Conservation (phyloP, 2,329 filamentous ascomycete species). For the Septoria linicola region DNA sequence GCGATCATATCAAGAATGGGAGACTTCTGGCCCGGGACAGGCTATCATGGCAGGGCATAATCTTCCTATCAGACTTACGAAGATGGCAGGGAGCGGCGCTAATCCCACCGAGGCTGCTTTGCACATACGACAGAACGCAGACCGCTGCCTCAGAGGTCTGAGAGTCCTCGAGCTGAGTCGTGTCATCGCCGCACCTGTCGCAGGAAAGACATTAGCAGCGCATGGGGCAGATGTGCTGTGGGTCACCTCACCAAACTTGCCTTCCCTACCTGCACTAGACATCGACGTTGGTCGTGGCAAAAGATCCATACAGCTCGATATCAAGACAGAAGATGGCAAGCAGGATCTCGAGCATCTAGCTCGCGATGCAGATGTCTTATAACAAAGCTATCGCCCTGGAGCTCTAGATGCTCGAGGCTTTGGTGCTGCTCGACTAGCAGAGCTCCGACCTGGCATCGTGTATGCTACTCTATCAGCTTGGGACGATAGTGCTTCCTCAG, state of each 20-base stretch:
- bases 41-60: slow-evolving; percentile 45
- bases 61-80: slow-evolving; percentile 49
- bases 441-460: slow-evolving; percentile 48
- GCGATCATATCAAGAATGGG: slow-evolving; percentile 54
- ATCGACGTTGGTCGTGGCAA: slow-evolving; percentile 33
- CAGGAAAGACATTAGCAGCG: slow-evolving; percentile 33
- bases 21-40: slow-evolving; percentile 48
- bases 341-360: slow-evolving; percentile 36
- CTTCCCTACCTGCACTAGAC: slow-evolving; percentile 31
- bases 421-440: slow-evolving; percentile 40
- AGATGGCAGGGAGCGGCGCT: slow-evolving; percentile 28
- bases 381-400: slow-evolving; percentile 51
- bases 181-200: slow-evolving; percentile 35
- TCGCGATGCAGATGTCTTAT: slow-evolving; percentile 44
- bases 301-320: slow-evolving; percentile 38
- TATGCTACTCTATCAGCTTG: slow-evolving; percentile 56
- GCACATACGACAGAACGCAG: slow-evolving; percentile 31
- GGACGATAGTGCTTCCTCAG: slow-evolving; percentile 38
- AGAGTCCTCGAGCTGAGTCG: slow-evolving; percentile 33
- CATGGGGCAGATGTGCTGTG: slow-evolving; percentile 37
- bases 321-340: slow-evolving; percentile 30
- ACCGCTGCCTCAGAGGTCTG: slow-evolving; percentile 41
- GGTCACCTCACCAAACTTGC: slow-evolving; percentile 32
- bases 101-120: neutral
- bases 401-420: slow-evolving; percentile 49